Base-by-base conservation (phyloP, 495 filamentous ascomycete genomes). In the Neurospora sp. region DNA sequence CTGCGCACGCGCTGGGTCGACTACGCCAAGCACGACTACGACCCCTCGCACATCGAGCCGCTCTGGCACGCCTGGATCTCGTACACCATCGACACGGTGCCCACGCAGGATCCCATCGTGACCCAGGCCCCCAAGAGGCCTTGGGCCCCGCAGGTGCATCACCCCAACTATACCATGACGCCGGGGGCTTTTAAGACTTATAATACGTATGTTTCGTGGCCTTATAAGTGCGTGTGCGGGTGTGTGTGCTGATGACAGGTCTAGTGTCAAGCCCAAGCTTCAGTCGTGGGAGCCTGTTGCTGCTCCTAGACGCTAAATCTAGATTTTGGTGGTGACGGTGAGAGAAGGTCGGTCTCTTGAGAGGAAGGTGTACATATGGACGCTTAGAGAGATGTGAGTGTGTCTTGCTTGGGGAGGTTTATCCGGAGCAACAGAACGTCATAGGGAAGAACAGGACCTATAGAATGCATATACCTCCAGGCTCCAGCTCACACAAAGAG, bases 61-160 rank as follows among this genome's bases (percentile, higher is more conserved):
- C 93, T 94, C 84, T 99, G 96, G 94, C 96, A 98, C 82, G 93
- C 93, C 31, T 99, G 96, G 96, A 93, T 98, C 77, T 91, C 92
- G 66, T 98, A 99, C 83, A 83, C 92, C 83, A 91, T 96, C 72
- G 94, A 98, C 82, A 91, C 93, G 80, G 91, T 94, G 35, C 96
- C 96, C 5, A 87, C 85, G 31, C 79, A 89, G 76, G 96, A 99
- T 81, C 86, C 91, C 41, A 76, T 94, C 74, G 75, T 22, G 1
- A 41, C 40, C 37, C 68, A 94, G 38, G 87, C 90, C 79, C 85
- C 88, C 37, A 84, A 87, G 71, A 87, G 93, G 46, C 77, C 82
- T 39, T 98, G 94, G 96, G 94, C 97, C 76, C 74, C 84, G 40
- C 80, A 87, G 37, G 84, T 86, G 41, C 94, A 96, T 79, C 83